Evolutionary conservation across 2,329 filamentous ascomycete species (phyloP).

Genomic region (Leptographium lundbergii): DNA sequence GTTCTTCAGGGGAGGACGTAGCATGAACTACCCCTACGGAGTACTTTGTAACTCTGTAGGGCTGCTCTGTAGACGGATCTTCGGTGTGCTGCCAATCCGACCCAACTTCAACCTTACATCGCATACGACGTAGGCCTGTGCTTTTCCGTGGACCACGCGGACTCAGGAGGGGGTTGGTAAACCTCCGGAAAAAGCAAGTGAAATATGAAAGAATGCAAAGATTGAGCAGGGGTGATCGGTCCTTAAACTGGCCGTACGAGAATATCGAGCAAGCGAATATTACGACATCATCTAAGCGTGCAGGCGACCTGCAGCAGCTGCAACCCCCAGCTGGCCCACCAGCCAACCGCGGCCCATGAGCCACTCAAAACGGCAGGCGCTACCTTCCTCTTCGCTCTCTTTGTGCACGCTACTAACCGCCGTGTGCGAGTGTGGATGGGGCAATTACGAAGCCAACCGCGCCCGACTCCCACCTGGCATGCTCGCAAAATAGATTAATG

Average conservation of each 20-base stretch:
- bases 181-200: not conserved
- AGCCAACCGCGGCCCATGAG: not conserved
- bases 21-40: not conserved
- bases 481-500: not conserved
- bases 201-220: not conserved
- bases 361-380: not conserved
- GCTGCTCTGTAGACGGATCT: too few relatives aligned
- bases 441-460: not conserved
- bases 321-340: not conserved
- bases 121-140: not conserved
- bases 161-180: not conserved
- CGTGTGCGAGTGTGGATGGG: not conserved
- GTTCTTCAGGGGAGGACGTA: not conserved
- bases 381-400: not conserved
- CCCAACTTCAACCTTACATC: not conserved
- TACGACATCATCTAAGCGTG: not conserved
- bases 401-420: not conserved
- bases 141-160: too few relatives aligned
- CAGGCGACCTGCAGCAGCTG: not conserved
- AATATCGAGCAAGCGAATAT: not conserved
- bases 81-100: not conserved
- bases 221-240: not conserved
- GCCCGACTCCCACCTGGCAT: not conserved
- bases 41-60: too few relatives aligned
- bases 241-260: not conserved